Conservation (phyloP, 192 early-diverging fungal species). For the Thamnidium elegans region DNA sequence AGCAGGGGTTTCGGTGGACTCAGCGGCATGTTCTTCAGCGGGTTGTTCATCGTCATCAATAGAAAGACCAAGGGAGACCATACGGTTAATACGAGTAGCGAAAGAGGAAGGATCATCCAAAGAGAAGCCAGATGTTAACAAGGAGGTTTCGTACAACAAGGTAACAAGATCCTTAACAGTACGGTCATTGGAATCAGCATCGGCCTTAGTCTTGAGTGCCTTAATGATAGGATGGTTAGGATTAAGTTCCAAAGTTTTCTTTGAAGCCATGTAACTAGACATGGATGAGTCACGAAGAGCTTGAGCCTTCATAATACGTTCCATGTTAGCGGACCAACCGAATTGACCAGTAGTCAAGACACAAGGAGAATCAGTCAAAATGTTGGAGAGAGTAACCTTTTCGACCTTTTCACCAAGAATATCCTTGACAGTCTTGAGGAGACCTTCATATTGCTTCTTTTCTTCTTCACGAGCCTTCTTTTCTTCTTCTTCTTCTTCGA, state of each 20-base stretch:
- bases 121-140: conserved; percentile 95
- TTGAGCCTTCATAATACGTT: conserved; percentile 99
- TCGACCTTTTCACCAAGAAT: conserved; percentile 99
- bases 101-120: conserved; percentile 94
- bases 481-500: conserved; percentile 97
- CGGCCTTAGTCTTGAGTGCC: conserved; percentile 89
- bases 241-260: conserved; percentile 99
- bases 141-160: conserved; percentile 92
- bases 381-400: conserved; percentile 79
- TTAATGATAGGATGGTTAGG: conserved; percentile 92
- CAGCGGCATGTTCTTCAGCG: conserved; percentile 46
- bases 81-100: conserved; percentile 93
- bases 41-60: conserved; percentile 74
- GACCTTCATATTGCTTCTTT: conserved; percentile 80
- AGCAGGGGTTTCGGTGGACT: conserved; percentile 36
- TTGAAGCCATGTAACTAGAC: conserved; percentile 98
- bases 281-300: conserved; percentile 96
- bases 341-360: conserved; percentile 98
- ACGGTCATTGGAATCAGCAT: conserved; percentile 95
- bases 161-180: conserved; percentile 95
- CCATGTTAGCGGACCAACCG: conserved; percentile 99
- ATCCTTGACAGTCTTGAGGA: conserved; percentile 93
- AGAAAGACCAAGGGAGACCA: conserved; percentile 96
- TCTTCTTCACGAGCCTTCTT: conserved; percentile 91
- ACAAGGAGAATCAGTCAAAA: conserved; percentile 95